phyloP scores from a whole-genome alignment of 176 grass and related monocot species.

The Aegilops longissima region DNA sequence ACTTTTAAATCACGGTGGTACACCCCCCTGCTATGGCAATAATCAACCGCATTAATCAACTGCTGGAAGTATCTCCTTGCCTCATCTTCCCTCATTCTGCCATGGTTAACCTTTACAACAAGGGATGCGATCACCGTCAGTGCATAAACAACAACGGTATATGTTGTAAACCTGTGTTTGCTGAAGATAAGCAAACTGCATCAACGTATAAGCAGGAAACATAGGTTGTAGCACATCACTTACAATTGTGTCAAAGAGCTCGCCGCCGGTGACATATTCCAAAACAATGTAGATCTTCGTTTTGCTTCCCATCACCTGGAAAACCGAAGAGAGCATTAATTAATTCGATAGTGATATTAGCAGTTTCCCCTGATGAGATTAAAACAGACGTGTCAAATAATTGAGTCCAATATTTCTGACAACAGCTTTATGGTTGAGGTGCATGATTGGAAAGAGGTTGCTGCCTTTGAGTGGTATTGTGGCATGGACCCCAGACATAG shows the following conservation, averaged over 20 bases:
- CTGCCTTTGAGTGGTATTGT: background rate
- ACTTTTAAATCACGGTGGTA: conserved; percentile 98
- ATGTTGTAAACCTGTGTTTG: background rate
- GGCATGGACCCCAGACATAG: background rate
- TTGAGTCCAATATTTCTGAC: background rate
- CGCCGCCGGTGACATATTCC: conserved; percentile 82
- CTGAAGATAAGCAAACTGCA: background rate
- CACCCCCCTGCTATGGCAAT: conserved; percentile 98
- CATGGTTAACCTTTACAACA: conserved; percentile 76
- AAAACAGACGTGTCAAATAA: conserved; percentile 7
- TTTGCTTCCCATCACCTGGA: conserved; percentile 98
- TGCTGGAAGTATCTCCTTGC: conserved; percentile 95
- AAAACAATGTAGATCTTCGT: conserved; percentile 91
- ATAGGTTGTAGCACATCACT: conserved; percentile 23
- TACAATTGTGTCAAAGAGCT: conserved; percentile 97
- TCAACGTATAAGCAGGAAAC: background rate
- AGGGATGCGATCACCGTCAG: background rate
- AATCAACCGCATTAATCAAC: conserved; percentile 96
- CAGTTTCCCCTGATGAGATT: background rate
- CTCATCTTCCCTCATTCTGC: conserved; percentile 94
- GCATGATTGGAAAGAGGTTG: conserved; percentile 1
- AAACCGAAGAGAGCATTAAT: conserved; percentile 13
- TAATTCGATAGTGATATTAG: background rate
- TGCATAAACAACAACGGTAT: background rate
- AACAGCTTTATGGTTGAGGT: background rate